Evolutionary conservation across 2,329 filamentous ascomycete species (phyloP), one percentile per base, ranked within the genome.

Genomic region (Bipolaris oryzae): DNA sequence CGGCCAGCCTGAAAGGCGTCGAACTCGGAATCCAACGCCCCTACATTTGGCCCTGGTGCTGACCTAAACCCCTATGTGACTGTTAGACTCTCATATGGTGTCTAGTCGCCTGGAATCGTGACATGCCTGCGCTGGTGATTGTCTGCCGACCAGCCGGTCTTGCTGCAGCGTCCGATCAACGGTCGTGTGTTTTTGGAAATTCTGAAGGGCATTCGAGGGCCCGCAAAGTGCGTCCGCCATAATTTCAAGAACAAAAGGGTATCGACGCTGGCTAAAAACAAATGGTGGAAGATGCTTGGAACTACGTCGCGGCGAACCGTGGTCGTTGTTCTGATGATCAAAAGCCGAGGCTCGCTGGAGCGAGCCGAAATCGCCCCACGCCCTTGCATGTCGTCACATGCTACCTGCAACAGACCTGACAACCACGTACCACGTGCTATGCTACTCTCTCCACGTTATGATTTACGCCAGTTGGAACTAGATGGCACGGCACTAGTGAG

Each of bases 131-230:
- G 80, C 76, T 42, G 83, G 80, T 50, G 82, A 77, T 52, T 83
- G 80, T 57, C 83, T 82, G 9, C 81, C 78, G 34, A 81, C 76
- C 44, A 90, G 69, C 49, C 88, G 87, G 75, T 92, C 90, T 74
- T 91, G 90, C 71, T 92, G 89, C 46, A 89, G 80, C 9, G 87
- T 87, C 52, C 88, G 82, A 72, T 92, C 89, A 60, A 85, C 82
- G 46, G 87, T 82, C 10, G 85, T 79, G 74, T 92, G 89, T 67
- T 89, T 87, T 68, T 89, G 84, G 72, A 92, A 86, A 69, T 84
- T 88, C 75, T 91, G 89, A 50, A 91, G 84, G 61, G 89, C 84
- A 76, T 90, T 92, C 11, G 89, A 90, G 16, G 89, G 89, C 57
- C 90, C 89, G 73, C 90, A 93, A 53, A 90, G 79, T 65, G 84